Evolutionary conservation across 2,329 filamentous ascomycete genomes (phyloP).

Genomic region (Blumeria graminis): DNA sequence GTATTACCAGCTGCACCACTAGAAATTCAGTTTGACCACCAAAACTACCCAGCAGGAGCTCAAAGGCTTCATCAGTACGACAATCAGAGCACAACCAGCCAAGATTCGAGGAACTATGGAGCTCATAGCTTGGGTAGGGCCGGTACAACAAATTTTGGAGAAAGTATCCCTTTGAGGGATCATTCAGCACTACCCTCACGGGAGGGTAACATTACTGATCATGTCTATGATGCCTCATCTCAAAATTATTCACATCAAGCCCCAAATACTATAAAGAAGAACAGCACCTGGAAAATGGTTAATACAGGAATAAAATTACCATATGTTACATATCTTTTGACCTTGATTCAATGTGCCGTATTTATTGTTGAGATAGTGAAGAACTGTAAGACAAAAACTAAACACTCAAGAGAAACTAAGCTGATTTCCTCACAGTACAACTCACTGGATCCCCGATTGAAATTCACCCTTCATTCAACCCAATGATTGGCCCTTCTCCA

Average conservation of each 20-base stretch:
- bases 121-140: constrained; percentile 18
- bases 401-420: constrained; percentile 4
- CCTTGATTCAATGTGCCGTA: constrained; percentile 51
- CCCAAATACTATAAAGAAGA: constrained; percentile 12
- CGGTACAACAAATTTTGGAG: constrained; percentile 16
- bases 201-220: constrained; percentile 23
- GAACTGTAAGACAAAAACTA: constrained; percentile 35
- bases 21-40: too few relatives aligned
- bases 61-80: constrained; percentile 2
- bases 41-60: background rate
- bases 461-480: constrained; percentile 62
- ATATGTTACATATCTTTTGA: constrained; percentile 64
- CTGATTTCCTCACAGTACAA: constrained; percentile 24
- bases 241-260: constrained; percentile 5
- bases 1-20: too few relatives aligned
- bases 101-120: constrained; percentile 34
- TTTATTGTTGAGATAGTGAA: constrained; percentile 76
- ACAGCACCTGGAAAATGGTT: constrained; percentile 19
- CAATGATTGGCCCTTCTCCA: constrained; percentile 85
- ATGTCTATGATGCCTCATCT: constrained; percentile 33
- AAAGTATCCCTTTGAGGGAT: constrained; percentile 33
- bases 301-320: constrained; percentile 24
- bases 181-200: constrained; percentile 18
- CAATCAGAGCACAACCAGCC: constrained; percentile 19
- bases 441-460: constrained; percentile 40